These are phyloP conservation scores for Trypanosoma mega DNA, from an alignment of 208 protist genomes.

Conservation along the genomic window DNA sequence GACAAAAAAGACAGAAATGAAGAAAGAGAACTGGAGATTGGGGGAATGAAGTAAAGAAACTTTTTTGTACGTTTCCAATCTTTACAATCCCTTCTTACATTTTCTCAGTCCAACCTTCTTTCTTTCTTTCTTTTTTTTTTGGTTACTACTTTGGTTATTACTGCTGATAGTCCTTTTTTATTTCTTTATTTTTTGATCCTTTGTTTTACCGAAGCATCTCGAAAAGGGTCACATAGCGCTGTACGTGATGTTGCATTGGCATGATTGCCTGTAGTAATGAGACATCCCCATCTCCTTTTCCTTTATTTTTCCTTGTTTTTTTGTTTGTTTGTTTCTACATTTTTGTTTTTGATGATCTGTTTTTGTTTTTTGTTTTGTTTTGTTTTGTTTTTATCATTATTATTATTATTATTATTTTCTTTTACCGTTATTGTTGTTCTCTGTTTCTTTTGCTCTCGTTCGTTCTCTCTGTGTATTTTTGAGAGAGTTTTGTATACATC, in stretches of 20 bases:
- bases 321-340: neutral
- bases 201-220: too few species aligned
- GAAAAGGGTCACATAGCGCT: too few species aligned
- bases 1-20: neutral
- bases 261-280: too few species aligned
- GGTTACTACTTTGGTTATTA: neutral
- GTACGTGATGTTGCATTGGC: too few species aligned
- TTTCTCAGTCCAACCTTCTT: too few species aligned
- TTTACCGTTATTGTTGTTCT: conserved; percentile 9
- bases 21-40: neutral
- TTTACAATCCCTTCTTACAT: too few species aligned
- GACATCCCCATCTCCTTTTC: too few species aligned
- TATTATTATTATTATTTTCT: too few species aligned
- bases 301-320: neutral
- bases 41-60: neutral
- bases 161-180: neutral
- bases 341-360: neutral
- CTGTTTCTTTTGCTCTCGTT: neutral
- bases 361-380: neutral
- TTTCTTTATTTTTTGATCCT: neutral
- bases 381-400: too few species aligned
- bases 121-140: neutral
- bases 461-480: neutral
- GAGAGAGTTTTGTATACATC: neutral
- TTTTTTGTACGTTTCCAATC: conserved; percentile 13